Evolutionary conservation across 2,329 filamentous ascomycete genomes (phyloP), one percentile per base, ranked within the genome.

Genomic region (Pyrenochaeta sp.): DNA sequence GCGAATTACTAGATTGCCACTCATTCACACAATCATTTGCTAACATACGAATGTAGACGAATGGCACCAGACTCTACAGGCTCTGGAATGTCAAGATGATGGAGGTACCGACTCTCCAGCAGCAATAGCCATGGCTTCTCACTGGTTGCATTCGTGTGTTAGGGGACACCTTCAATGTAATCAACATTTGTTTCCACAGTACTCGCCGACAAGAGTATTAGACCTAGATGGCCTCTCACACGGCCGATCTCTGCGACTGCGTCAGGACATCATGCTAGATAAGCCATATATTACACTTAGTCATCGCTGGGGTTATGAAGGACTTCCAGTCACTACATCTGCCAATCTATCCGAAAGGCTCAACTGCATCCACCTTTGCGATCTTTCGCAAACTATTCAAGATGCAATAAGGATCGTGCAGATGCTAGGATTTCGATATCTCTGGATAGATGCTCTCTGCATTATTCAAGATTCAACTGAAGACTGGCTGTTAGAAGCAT

Each of bases 361-460:
- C 18, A 11, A 18, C 4, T 7, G 15, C 6, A 36, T 50, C 3
- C 9, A 11, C 4, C 4, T 34, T 2, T 9, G 10, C 2, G 23
- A 19, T 4, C 34, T 50, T 4, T 37, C 42, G 6, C 5, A 17
- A 10, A 46, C 38, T 5, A 43, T 51, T 21, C 27, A 20, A 22
- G 43, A 51, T 8, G 47, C 43, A 3, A 43, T 51, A 18, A 9
- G 4, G 3, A 35, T 51, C 11, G 28, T 35, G 7, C 20, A 30
- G 14, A 6, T n/a, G 7, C 26, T 46, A 1, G 44, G 48, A 8
- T 44, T 40, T 26, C 30, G 30, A 7, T 54, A 54, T 34, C 13
- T 54, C 1, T 55, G 53, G 53, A 35, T 55, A 7, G 51, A 57
- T 41, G 41, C 44, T n/a, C 24, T 54, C 2, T 59, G 55, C 15